Base-by-base conservation (phyloP, 257 asterid species). In the Solanum pennellii region DNA sequence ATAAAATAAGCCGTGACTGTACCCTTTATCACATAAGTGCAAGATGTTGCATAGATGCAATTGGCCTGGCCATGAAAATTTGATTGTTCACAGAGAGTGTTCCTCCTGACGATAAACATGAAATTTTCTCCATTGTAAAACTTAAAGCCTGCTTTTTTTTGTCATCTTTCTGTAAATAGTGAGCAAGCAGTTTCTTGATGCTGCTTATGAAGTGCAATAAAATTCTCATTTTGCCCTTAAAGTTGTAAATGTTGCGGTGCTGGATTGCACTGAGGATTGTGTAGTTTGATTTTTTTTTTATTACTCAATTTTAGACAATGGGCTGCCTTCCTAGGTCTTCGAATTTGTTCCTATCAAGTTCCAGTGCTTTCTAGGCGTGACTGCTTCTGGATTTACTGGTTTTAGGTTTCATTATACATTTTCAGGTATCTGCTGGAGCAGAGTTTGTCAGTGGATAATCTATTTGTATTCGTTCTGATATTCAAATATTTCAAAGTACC, bases 401-500 rank as follows among this genome's bases (percentile, higher is more conserved):
- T n/a, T 56, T 21, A 21, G 56, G 47, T 83, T 18, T 56, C 20
- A 20, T 52, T 18, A 49, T n/a, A 59, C 16, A 90, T 88, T 88
- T 84, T 88, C 94, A 97, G 99, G 95, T 97, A 97, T 79, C 91
- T 97, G 79, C 93, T 96, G 90, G 99, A 97, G 94, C 99, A 97
- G 92, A 95, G 99, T 90, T 93, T 97, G 91, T 97, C 99, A 4
- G 99, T 97, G 92, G 99, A 97, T 93, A 97, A 97, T 91, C 92
- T 97, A 29, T 97, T 97, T 93, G 98, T 97, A 75, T 97, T 97
- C 90, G 92, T 97, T 91, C 89, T 97, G 88, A 91, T 97, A 86
- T 97, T 97, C 97, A 97, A 97, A 90, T 97, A 97, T 89, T 96
- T 97, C 92, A 93, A 94, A 90, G 99, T 97, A 89, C 99, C 99